Base-by-base conservation (phyloP, 495 filamentous ascomycete species). In the Cetradonia linearis region DNA sequence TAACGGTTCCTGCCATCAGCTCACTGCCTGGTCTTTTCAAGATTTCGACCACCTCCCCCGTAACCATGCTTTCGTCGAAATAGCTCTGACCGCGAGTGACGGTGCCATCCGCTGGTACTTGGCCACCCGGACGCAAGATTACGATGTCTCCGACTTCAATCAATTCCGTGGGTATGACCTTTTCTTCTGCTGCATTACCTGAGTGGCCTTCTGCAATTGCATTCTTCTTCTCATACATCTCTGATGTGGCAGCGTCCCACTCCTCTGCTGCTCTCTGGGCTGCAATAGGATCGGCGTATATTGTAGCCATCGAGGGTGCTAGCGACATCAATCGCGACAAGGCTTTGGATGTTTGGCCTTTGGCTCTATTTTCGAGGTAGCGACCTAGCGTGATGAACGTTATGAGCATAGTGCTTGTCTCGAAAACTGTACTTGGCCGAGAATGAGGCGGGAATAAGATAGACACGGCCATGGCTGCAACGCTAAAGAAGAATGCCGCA, bases 331-430 rank as follows among this genome's bases (percentile, higher is more conserved):
- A 80, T 28, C 86, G 78, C n/a, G 89, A 95, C 8, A 99, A 80
- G 2, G 93, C 93, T 67, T 89, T 93, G 9, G 91, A 96, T 0
- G 93, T 99, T 70, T 97, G 89, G 4, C 93, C 93, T 72, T 99
- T 99, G 23, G 93, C 93, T 16, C 87, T 78, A 65, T 97, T 99
- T 70, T 99, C 93, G 10, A 99, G 71, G 75, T 87, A 97, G 37
- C 93, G 83, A 28, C 93, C 91, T 4, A 99, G 76, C 0, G 88
- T 88, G 71, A 96, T 89, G 71, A 97, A 97, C 0, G 89, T 96
- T 68, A 99, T 95, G 27, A 99, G 81, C 94, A 97, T 99, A 27
- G 90, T 96, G 70, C 91, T 95, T 0, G 93, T 99, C 65, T 99
- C 93, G 63, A 97, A 99, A 4, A 97, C 86, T 7, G 88, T 96